These are phyloP conservation scores for Candida tropicalis DNA, from an alignment of 1,139 yeast species.

Conservation along the genomic window DNA sequence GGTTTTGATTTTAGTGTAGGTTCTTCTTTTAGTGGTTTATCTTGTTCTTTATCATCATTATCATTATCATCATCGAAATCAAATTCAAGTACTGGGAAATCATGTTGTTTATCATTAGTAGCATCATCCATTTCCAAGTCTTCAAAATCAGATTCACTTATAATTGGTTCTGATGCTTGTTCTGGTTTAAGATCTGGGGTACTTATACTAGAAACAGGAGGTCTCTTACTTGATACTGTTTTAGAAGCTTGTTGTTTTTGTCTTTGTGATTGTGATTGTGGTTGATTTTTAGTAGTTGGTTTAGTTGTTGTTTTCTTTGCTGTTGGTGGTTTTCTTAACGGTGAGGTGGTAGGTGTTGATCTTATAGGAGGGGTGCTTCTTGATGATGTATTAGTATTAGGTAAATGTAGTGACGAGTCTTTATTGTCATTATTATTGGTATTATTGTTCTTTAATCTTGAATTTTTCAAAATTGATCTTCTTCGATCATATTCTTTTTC, in stretches of 20 bases:
- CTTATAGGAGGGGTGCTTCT: not conserved
- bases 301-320: slow-evolving; percentile 1
- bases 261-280: slow-evolving; percentile 1
- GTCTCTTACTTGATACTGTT: slow-evolving; percentile 17
- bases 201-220: slow-evolving; percentile 18
- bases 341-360: slow-evolving; percentile 5
- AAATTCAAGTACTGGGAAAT: slow-evolving; percentile 13
- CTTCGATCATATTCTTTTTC: slow-evolving; percentile 13
- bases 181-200: slow-evolving; percentile 18
- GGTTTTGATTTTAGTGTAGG: not conserved
- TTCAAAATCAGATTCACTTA: slow-evolving; percentile 43
- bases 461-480: not conserved
- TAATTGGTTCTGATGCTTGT: slow-evolving; percentile 24
- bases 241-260: not conserved
- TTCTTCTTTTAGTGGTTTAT: not conserved
- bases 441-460: not conserved
- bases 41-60: not conserved
- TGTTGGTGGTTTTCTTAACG: slow-evolving; percentile 8
- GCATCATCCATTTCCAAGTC: slow-evolving; percentile 32
- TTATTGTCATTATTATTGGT: not conserved
- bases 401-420: slow-evolving; percentile 5
- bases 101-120: slow-evolving; percentile 16
- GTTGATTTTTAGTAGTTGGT: slow-evolving; percentile 1
- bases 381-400: not conserved
- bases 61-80: slow-evolving; percentile 5